A percentile compares a stretch with the other conserved stretches of the same genome.
Evolutionary conservation across 2,329 filamentous ascomycete species (phyloP).

Genomic region (Corynespora cassiicola): DNA sequence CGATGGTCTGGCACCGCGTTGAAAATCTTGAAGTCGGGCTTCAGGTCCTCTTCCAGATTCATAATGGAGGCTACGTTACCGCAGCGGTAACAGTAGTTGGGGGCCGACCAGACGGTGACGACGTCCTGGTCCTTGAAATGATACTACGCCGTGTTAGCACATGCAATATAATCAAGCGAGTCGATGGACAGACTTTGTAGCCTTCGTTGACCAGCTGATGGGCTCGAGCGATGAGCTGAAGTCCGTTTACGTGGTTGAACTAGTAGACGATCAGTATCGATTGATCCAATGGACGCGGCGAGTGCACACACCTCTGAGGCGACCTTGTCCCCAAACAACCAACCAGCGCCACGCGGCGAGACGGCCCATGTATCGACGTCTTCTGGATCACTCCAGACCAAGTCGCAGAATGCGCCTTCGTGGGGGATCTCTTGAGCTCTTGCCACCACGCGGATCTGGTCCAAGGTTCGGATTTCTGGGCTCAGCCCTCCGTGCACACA

Average conservation of each 20-base stretch:
- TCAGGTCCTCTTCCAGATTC: conserved; percentile 88
- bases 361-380: conserved; percentile 74
- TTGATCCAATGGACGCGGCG: neutral
- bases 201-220: conserved; percentile 80
- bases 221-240: conserved; percentile 74
- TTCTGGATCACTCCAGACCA: conserved; percentile 90
- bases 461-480: conserved; percentile 94
- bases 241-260: conserved; percentile 78
- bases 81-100: conserved; percentile 69
- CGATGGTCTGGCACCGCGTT: conserved; percentile 86
- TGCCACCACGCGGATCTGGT: conserved; percentile 79
- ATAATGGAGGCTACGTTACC: conserved; percentile 82
- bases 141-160: conserved; percentile 62
- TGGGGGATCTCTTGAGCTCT: conserved; percentile 94
- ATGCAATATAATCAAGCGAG: neutral
- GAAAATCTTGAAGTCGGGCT: conserved; percentile 92
- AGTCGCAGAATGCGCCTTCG: conserved; percentile 96
- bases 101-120: conserved; percentile 90
- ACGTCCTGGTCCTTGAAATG: conserved; percentile 96
- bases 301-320: conserved; percentile 63
- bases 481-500: conserved; percentile 96
- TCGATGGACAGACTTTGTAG: conserved; percentile 63
- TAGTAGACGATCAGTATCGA: conserved; percentile 27
- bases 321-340: conserved; percentile 74
- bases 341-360: conserved; percentile 71